Evolutionary conservation across 768 basidiomycete species (phyloP), one percentile per base, ranked within the genome.

Genomic region (Trametes cinnabarina): DNA sequence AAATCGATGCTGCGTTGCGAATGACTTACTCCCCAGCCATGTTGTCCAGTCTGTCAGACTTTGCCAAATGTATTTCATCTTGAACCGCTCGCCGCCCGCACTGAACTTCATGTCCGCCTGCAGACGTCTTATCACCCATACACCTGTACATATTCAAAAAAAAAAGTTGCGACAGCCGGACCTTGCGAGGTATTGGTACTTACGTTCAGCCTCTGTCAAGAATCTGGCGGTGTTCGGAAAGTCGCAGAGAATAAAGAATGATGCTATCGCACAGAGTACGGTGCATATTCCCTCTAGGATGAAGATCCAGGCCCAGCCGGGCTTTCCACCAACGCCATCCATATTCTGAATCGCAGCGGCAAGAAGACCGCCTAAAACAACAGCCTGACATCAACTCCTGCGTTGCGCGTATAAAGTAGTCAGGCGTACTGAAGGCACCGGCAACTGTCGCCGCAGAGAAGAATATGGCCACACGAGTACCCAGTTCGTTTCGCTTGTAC

Each of bases 371-470:
- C 84, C 85, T 85, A 51, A 22, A 30, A 19, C 15, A n/a, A 11
- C 14, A 6, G 3, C 20, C 8, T 11, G 6, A 19, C 4, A 10
- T n/a, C 17, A 4, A 30, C 10, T n/a, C n/a, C 7, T 41, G 7
- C 3, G 1, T 46, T 2, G 26, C 20, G 25, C 3, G 11, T 12
- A 25, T 19, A 32, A 15, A 12, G 30, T n/a, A 9, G 14, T 19
- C 7, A 56, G 32, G 32, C 7, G 51, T 51, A 85, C 87, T 84
- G 70, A 89, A 89, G 15, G 86, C 87, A 22, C 90, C 91, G 4
- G 90, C 83, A 26, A 88, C 77, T 0, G 90, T 92, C 2, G 90
- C 88, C 25, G 89, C 87, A 3, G 86, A 84, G 72, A 91, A 92
- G 74, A 94, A 94, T 15, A 86, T 57, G 0, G 90, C 87, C 22